Conservation (phyloP, 148 eudicot species). For the Camellia granthamiana region DNA sequence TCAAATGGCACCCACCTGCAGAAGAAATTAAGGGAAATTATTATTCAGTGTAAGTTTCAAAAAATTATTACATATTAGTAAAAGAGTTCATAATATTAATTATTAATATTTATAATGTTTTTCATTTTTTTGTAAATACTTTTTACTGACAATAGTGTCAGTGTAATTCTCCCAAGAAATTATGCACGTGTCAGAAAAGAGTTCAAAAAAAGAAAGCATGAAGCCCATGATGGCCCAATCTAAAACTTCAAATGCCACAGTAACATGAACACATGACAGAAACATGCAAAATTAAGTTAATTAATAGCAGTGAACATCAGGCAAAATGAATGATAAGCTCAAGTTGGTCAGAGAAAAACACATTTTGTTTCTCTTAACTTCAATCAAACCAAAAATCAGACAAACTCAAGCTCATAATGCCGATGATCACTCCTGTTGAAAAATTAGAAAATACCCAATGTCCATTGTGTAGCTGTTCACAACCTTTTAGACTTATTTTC, state of each 20-base stretch:
- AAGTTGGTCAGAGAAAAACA: not conserved
- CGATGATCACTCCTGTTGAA: not conserved
- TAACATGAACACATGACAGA: not conserved
- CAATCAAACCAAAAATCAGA: too few species aligned
- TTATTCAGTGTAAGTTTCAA: too few species aligned
- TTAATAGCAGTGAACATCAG: not conserved
- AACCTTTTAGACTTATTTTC: not conserved
- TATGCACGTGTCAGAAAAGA: conserved; percentile 14
- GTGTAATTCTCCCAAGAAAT: not conserved
- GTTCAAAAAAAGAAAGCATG: not conserved
- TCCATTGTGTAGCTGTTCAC: not conserved
- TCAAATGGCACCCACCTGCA: conserved; percentile 78
- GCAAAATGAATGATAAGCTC: not conserved
- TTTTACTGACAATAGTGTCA: too few species aligned
- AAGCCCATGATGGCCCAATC: conserved; percentile 5
- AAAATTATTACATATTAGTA: too few species aligned
- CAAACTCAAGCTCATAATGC: not conserved
- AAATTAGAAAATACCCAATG: not conserved
- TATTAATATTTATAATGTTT: too few species aligned
- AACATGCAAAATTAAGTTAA: conserved; percentile 6
- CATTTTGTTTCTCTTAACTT: too few species aligned
- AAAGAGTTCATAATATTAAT: too few species aligned
- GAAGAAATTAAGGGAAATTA: not conserved
- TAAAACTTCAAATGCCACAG: not conserved
- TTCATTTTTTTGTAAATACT: too few species aligned